phyloP scores from a whole-genome alignment of 257 asterid species.

The Nicotiana attenuata region DNA sequence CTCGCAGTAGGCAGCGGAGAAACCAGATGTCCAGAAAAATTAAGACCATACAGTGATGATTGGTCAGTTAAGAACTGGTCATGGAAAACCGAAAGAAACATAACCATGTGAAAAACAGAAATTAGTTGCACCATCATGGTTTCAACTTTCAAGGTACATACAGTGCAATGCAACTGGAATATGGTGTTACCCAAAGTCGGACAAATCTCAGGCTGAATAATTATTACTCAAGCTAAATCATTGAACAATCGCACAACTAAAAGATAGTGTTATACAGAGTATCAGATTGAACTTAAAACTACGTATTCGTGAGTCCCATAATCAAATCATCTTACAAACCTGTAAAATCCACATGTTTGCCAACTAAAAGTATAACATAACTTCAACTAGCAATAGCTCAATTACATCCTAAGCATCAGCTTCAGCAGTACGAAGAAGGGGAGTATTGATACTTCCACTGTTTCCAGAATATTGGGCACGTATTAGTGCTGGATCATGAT shows the following conservation, averaged over 20 bases:
- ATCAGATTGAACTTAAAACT: neutral
- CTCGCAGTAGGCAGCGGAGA: neutral
- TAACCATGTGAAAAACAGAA: neutral
- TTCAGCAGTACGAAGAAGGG: constrained; percentile 42
- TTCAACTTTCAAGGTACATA: neutral
- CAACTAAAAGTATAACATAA: neutral
- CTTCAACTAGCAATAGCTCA: neutral
- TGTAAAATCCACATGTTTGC: neutral
- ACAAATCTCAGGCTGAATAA: too few relatives aligned
- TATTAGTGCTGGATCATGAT: constrained; percentile 62
- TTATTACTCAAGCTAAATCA: neutral
- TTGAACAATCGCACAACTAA: neutral
- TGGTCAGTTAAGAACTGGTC: neutral
- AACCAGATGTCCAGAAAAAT: too few relatives aligned
- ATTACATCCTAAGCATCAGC: constrained; percentile 3
- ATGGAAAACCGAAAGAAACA: neutral
- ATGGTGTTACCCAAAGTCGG: neutral
- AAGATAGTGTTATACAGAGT: neutral
- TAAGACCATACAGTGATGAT: neutral
- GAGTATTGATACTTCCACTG: constrained; percentile 43
- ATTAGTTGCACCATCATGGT: neutral
- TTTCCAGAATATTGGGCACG: constrained; percentile 30
- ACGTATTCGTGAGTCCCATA: neutral
- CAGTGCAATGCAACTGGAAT: neutral
- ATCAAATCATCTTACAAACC: neutral